phyloP scores from a whole-genome alignment of 495 filamentous ascomycete species.

The Penicillium flavigenum region DNA sequence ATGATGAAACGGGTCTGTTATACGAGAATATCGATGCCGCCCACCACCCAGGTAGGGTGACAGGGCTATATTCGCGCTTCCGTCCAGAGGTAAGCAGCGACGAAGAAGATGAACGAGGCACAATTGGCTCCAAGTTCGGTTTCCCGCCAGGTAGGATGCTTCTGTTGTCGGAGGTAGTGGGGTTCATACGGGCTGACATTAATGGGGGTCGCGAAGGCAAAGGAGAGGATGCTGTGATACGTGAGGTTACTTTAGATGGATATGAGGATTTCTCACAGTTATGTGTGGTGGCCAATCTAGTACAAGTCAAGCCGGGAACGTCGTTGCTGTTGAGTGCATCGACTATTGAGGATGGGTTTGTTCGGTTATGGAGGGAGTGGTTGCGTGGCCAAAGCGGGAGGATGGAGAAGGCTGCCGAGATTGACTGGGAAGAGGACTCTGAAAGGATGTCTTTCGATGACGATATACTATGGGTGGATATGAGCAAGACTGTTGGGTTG shows the following conservation, averaged over 20 bases:
- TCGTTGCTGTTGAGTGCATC: conserved; percentile 58
- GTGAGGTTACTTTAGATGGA: conserved; percentile 63
- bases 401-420: conserved; percentile 15
- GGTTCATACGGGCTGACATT: conserved; percentile 39
- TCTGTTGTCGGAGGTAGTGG: conserved; percentile 16
- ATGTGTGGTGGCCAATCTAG: conserved; percentile 64
- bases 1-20: conserved; percentile 40
- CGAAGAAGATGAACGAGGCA: conserved; percentile 25
- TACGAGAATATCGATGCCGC: conserved; percentile 35
- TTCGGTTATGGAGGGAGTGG: conserved; percentile 70
- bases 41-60: conserved; percentile 38
- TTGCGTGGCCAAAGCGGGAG: conserved; percentile 45
- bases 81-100: conserved; percentile 52
- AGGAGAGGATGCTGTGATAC: conserved; percentile 28
- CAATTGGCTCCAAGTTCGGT: conserved; percentile 14
- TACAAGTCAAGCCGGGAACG: conserved; percentile 59
- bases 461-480: conserved; percentile 59
- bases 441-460: conserved; percentile 3
- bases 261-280: conserved; percentile 72
- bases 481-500: conserved; percentile 54
- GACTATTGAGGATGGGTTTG: conserved; percentile 61
- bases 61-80: conserved; percentile 57
- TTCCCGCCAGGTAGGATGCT: conserved; percentile 23
- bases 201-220: conserved; percentile 15
- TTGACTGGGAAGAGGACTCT: conserved; percentile 2